Base-by-base conservation (phyloP, 208 protist species). In the Jaenimonas drosophilae region DNA sequence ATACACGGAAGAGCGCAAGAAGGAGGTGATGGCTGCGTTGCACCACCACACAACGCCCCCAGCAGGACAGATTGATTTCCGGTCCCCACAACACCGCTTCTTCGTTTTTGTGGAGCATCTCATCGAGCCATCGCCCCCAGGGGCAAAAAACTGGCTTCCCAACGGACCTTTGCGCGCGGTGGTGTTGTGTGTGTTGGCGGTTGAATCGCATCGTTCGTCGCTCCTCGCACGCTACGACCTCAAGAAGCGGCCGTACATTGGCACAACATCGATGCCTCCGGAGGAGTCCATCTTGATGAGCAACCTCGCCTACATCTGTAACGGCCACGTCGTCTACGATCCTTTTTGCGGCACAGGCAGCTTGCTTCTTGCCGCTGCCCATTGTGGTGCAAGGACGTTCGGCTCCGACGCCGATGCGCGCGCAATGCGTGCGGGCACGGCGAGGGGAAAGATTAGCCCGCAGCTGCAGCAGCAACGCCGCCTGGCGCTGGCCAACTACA, bases 231-330 rank as follows among this genome's bases (percentile, higher is more conserved):
- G 32, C 27, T 97, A 90, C 61, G 74, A 81, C 42, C 68, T 98
- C 4, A 74, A 77, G 33, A 61, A 54, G n/a, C 69, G 95, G 5
- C 73, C 72, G 19, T 97, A 96, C 69, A 80, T 98, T 49, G 95
- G 95, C 43, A 97, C 95, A 1, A 98, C 95, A 1, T 92, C 93
- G 21, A 97, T 98, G 94, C 81, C 92, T n/a, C 72, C 90, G 21
- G 91, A 98, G 58, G 79, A 95, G 45, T 79, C 86, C 1, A 59
- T 97, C 16, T 44, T 97, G 33, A 92, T 95, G 83, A 73, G 70
- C 24, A 97, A 98, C 57, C 43, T 92, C 44, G 79, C 69, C n/a
- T 33, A 70, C 14, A 80, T 95, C 14, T 30, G 50, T 1, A 33
- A 31, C 2, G 70, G 70, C 21, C 9, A 51, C 26, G 44, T 91